Percentiles rank a stretch among this genome's conserved stretches.
Evolutionary conservation across 2,329 filamentous ascomycete species (phyloP).

Genomic region (Rhytidhysteron rufulum): DNA sequence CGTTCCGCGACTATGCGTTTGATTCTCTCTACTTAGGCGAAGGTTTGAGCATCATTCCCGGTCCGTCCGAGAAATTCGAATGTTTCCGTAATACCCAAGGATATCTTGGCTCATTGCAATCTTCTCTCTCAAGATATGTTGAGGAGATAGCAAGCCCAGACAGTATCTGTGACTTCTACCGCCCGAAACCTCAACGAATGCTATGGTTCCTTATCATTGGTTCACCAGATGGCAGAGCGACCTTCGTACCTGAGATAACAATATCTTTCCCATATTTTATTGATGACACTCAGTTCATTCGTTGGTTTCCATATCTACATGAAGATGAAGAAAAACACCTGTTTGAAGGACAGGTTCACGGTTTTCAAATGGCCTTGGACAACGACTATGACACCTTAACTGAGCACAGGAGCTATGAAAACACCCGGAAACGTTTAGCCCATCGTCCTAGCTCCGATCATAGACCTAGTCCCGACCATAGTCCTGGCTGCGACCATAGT

Average conservation of each 20-base stretch:
- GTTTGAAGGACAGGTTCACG: no score
- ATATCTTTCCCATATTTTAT: neutral
- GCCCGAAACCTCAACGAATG: neutral
- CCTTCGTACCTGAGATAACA: neutral
- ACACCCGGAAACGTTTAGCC: no score
- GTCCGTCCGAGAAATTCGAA: neutral
- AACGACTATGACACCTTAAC: no score
- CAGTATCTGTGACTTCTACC: neutral
- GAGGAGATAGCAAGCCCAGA: neutral
- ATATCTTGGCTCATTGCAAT: neutral
- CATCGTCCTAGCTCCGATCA: no score
- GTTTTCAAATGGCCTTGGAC: no score
- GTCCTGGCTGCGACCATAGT: no score
- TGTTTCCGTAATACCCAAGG: neutral
- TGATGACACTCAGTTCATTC: no score
- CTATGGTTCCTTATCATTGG: neutral
- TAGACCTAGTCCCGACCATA: no score
- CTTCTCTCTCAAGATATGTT: no score
- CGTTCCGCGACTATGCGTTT: neutral
- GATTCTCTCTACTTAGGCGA: neutral
- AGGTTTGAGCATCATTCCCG: neutral
- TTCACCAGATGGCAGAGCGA: neutral
- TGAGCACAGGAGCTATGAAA: no score
- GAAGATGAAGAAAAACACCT: no score
- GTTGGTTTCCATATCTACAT: no score